Evolutionary conservation across 2,329 filamentous ascomycete species (phyloP), one percentile per base, ranked within the genome.

Genomic region (Cordyceps fumosorosea): DNA sequence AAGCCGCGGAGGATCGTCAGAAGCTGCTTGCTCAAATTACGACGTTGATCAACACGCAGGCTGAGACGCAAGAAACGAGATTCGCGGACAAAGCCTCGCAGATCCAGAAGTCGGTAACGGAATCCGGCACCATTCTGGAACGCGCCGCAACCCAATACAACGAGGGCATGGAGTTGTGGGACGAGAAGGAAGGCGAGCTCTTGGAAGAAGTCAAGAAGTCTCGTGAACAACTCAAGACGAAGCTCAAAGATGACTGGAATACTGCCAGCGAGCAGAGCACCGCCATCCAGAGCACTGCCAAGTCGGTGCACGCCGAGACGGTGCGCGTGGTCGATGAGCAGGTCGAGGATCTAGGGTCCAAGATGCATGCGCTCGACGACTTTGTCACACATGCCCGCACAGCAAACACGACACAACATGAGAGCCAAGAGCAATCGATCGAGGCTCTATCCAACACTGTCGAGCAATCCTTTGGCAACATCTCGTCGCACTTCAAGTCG

Each of bases 241-340:
- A 87, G 76, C 84, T 98, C 72, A 89, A 95, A 75, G 85, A 90
- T 61, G 93, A 97, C 72, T 96, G 93, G 89, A 86, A 84, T 64
- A 86, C 78, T 34, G 91, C 93, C 44, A 90, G 91, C 68, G 83
- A 89, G 62, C 88, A 90, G 69, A 96, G 92, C 68, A 86, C 82
- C n/a, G 87, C 89, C 6, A 93, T 99, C 68, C 90, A 93, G 67
- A 82, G 84, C 8, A 90, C 90, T 0, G 93, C 93, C 0, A 89
- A 90, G 68, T 90, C 90, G 2, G 92, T 98, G 1, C 93, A 99
- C 67, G 89, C 89, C 40, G 90, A 96, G 75, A 97, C 93, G 0
- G 86, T 96, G 34, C 88, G 88, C 7, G 93, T 96, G 63, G 93
- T 98, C 14, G 90, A 93, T 69, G 88, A 89, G 62, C 95, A 99